A percentile compares a stretch with the other conserved stretches of the same genome.
Conservation (phyloP, 768 basidiomycete genomes). For the Dendrothele bispora region DNA sequence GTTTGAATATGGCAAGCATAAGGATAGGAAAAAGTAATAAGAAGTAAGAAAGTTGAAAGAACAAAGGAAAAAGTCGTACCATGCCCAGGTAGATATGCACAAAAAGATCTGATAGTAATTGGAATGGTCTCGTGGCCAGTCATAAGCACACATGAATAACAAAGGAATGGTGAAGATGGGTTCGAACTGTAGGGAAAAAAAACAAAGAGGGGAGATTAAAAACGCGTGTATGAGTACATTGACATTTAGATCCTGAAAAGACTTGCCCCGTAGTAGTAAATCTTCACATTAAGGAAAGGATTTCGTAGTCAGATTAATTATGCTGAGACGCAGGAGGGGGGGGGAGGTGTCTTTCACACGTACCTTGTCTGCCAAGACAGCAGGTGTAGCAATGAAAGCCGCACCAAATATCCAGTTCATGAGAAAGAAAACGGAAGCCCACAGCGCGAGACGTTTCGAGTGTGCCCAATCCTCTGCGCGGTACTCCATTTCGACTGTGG, state of each 20-base stretch:
- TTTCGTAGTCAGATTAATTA: not conserved
- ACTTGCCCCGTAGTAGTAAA: conserved; percentile 9
- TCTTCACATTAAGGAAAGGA: not conserved
- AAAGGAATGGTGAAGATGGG: conserved; percentile 4
- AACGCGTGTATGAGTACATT: not conserved
- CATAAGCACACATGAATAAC: conserved; percentile 2
- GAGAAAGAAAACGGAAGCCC: conserved; percentile 6
- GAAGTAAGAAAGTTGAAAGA: not conserved
- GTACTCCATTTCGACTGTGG: too few relatives aligned
- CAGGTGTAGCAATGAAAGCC: conserved; percentile 3
- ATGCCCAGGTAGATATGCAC: conserved; percentile 4
- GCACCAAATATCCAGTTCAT: conserved; percentile 8
- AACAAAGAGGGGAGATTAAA: not conserved
- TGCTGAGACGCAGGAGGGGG: too few relatives aligned
- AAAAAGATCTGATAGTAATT: conserved; percentile 6
- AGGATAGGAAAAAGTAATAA: too few relatives aligned
- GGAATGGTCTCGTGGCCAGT: conserved; percentile 1
- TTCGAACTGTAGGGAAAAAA: conserved; percentile 3
- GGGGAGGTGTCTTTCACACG: too few relatives aligned
- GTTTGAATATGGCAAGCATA: too few relatives aligned
- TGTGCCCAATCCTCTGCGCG: conserved; percentile 9
- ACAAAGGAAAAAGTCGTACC: not conserved
- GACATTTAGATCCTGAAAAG: not conserved
- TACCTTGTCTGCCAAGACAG: conserved; percentile 6
- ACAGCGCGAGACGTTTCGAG: conserved; percentile 3